Conservation (phyloP, 306 rosid species). For the Psophocarpus tetragonolobus region DNA sequence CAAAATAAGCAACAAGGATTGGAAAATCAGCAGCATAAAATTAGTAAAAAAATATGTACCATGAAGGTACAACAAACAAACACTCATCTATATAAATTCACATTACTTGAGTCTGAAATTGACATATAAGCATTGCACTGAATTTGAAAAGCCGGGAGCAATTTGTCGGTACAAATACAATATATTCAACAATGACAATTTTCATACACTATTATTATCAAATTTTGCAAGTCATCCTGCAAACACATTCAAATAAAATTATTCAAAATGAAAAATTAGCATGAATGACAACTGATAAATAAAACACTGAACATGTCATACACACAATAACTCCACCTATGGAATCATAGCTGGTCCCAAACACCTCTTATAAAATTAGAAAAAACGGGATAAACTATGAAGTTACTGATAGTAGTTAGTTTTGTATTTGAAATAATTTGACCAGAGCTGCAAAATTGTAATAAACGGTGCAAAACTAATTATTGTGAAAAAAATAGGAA, state of each 20-base stretch:
- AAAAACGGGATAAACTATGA: background rate
- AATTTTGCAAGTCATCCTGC: background rate
- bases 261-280: background rate
- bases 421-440: background rate
- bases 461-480: no score
- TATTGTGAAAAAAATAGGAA: background rate
- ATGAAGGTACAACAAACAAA: background rate
- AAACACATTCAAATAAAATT: background rate
- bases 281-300: slow-evolving; percentile 9
- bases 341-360: no score
- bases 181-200: background rate
- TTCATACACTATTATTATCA: background rate
- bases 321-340: no score
- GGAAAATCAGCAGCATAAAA: background rate
- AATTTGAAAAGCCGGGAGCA: background rate
- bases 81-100: background rate
- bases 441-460: no score
- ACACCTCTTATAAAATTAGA: no score
- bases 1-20: slow-evolving; percentile 12
- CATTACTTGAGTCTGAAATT: background rate
- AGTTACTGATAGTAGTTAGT: background rate
- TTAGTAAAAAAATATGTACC: background rate
- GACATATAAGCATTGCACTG: background rate
- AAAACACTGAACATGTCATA: background rate
- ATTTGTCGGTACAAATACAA: background rate